phyloP scores from a whole-genome alignment of 306 rosid genomes.

The Begonia fuchsioides region DNA sequence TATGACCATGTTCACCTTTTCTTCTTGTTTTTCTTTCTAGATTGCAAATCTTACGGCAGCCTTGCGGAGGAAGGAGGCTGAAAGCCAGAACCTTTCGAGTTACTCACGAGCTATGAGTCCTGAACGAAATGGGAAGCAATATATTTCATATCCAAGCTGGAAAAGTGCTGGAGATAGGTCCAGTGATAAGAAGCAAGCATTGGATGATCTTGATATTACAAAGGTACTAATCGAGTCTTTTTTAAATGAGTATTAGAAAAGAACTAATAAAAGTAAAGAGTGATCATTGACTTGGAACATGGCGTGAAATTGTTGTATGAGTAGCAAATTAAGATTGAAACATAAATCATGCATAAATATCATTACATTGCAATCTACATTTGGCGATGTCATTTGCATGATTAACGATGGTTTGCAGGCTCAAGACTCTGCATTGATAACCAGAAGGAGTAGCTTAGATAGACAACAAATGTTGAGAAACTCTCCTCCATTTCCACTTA shows the following conservation, averaged over 20 bases:
- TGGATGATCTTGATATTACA: conserved; percentile 36
- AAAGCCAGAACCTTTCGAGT: conserved; percentile 20
- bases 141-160: conserved; percentile 23
- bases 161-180: conserved; percentile 20
- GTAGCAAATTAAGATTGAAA: neutral
- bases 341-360: neutral
- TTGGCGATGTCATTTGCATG: conserved; percentile 22
- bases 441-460: conserved; percentile 63
- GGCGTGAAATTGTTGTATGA: neutral
- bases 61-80: conserved; percentile 58
- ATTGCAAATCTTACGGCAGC: conserved; percentile 68
- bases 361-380: conserved; percentile 7
- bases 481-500: conserved; percentile 17
- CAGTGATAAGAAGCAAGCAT: conserved; percentile 24
- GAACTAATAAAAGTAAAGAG: neutral
- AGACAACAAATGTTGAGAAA: conserved; percentile 33
- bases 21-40: conserved; percentile 17
- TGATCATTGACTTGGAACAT: neutral
- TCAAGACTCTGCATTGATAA: conserved; percentile 18
- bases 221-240: conserved; percentile 21
- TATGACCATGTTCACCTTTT: neutral
- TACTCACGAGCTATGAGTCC: conserved; percentile 22
- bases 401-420: conserved; percentile 26
- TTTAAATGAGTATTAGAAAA: neutral
- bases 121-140: conserved; percentile 28